Base-by-base conservation (phyloP, 345 rosid genomes). In the Aquilaria malaccensis region DNA sequence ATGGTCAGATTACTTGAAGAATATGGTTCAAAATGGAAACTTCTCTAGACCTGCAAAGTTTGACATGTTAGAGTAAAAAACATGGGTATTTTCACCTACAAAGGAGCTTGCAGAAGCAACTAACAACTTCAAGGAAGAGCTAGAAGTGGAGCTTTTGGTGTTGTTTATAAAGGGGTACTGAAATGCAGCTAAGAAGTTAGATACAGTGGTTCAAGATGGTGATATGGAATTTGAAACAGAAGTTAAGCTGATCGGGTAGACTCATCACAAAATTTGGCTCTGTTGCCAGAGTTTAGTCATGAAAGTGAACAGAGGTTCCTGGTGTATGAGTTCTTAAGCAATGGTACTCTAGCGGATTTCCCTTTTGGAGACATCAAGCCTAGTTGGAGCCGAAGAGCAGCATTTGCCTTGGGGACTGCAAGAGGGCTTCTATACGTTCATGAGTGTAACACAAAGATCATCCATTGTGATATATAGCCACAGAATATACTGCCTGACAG, bases 381-480 rank as follows among this genome's bases (percentile, higher is more conserved):
- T 7, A 43, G 53, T 37, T 80, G 84, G 84, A 66, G 61, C 11
- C 74, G 64, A 43, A 69, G 81, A 60, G 72, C 61, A 33, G 53
- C 48, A 46, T 77, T 80, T 43, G 81, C 84, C 2, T 10, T 80
- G 11, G 81, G 81, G 10, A 69, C 75, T 15, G 84, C 81, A 10
- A 76, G 74, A 63, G 81, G 81, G 9, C 69, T 80, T 4, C 60
- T 74, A 10, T 79, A 79, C 43, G 72, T 75, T 22, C 83, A 79
- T 32, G 77, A 75, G 31, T 79, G 83, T 9, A 74, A 69, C 55
- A 74, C 66, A 3, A 72, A 79, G 73, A 79, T 79, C 43, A 52
- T 79, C 33, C 83, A 79, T 30, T 79, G 79, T n/a, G 83, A 79
- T 59, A 72, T 79, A 63, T 75, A 79, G 64, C 83, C 83, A 1